These are phyloP conservation scores for Pythium folliculosum DNA, from an alignment of 352 stramenopile genomes.

Conservation along the genomic window DNA sequence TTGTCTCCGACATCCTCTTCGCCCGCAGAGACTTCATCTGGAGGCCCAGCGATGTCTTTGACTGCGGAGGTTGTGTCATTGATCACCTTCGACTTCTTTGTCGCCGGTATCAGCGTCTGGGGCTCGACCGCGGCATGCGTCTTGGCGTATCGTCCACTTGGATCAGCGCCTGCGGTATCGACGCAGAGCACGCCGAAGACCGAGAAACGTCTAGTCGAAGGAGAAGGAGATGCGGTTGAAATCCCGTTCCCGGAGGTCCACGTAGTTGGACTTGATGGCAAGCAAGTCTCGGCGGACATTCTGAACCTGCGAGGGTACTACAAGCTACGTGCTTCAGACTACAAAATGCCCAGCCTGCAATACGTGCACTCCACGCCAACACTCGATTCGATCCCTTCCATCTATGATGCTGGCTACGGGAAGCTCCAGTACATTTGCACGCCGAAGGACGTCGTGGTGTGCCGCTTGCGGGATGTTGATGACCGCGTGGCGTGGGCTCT, in stretches of 20 bases:
- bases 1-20: conserved; percentile 37
- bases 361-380: conserved; percentile 39
- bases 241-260: conserved; percentile 85
- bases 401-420: conserved; percentile 72
- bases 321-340: conserved; percentile 72
- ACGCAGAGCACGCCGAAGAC: conserved; percentile 24
- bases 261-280: conserved; percentile 88
- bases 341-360: conserved; percentile 78
- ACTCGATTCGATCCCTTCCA: conserved; percentile 29
- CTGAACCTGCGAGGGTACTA: conserved; percentile 76
- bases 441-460: conserved; percentile 86
- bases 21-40: conserved; percentile 5
- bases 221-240: conserved; percentile 66
- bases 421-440: conserved; percentile 79
- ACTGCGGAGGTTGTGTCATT: conserved; percentile 72
- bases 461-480: conserved; percentile 72
- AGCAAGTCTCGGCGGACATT: conserved; percentile 83
- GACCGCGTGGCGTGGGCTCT: conserved; percentile 78
- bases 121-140: conserved; percentile 57
- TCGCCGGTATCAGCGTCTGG: conserved; percentile 77
- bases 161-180: conserved; percentile 32
- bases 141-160: conserved; percentile 70
- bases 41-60: conserved; percentile 34
- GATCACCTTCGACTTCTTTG: conserved; percentile 84
- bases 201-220: conserved; percentile 55